Base-by-base conservation (phyloP, 2,329 filamentous ascomycete genomes). In the Penicillium sp. region DNA sequence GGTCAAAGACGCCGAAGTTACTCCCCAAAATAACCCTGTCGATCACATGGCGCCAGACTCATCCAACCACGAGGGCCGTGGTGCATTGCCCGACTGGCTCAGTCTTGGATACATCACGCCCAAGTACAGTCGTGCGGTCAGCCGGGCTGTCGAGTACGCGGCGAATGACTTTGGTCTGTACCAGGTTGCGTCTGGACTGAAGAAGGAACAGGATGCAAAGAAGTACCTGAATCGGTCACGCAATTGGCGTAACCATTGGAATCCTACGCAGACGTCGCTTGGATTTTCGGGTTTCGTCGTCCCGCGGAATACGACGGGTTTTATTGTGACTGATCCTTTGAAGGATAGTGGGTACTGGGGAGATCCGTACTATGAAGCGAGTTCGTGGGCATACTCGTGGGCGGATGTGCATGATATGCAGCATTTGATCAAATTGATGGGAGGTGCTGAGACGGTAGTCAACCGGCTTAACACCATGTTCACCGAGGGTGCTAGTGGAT, bases 201-300 rank as follows among this genome's bases (percentile, higher is more conserved):
- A 80, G 1, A 82, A 84, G 51, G 60, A 69, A 0, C 75, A 76
- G 0, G 85, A 88, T 45, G 84, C 85, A 3, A 64, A 76, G 2
- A 88, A 82, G 57, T 91, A 91, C 66, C 79, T 90, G 28, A 78
- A 83, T 50, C 84, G 89, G 9, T 89, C 87, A 0, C 81, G 83
- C 10, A 88, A 90, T 69, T 92, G 89, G 89, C 83, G 86, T 17
- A 91, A 90, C 70, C 88, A 91, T 66, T 92, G 88, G 88, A 88
- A 91, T 71, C 72, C 82, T 0, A 73, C 84, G 51, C 82, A 86
- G 49, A 80, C 78, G 0, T 85, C 86, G 0, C 80, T 89, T 0
- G 84, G 83, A 4, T 90, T 89, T 74, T 82, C 78, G 0, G 89
- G 89, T 0, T 91, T 91, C 71, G 77, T 91, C 4, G 88, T 88